phyloP scores from a whole-genome alignment of 768 basidiomycete species.

The Xanthoconium purpureum region DNA sequence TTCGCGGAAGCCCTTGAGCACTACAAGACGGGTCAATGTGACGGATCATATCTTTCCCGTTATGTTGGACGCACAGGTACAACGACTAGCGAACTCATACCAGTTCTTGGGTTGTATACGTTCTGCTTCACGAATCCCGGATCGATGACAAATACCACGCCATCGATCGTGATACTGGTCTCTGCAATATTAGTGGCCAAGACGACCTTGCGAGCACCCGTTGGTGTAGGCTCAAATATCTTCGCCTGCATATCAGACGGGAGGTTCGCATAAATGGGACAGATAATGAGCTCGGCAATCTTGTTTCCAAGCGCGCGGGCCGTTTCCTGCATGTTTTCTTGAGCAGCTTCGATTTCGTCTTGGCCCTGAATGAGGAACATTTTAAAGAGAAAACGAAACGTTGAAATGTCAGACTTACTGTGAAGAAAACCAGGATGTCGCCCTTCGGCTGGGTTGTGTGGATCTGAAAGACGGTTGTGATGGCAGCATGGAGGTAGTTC shows the following conservation, averaged over 20 bases:
- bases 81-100: constrained; percentile 95
- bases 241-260: constrained; percentile 99
- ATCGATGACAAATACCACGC: constrained; percentile 98
- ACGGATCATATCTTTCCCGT: neutral
- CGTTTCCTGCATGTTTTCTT: constrained; percentile 95
- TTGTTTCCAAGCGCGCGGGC: constrained; percentile 94
- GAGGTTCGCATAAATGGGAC: constrained; percentile 98
- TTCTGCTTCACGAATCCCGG: constrained; percentile 99
- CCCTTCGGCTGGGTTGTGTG: constrained; percentile 98
- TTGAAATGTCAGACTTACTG: constrained; percentile 46
- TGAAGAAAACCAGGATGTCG: constrained; percentile 96
- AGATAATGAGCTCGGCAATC: constrained; percentile 89
- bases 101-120: constrained; percentile 96
- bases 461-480: constrained; percentile 98
- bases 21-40: constrained; percentile 35
- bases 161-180: constrained; percentile 98
- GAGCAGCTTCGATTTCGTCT: constrained; percentile 98
- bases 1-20: constrained; percentile 98
- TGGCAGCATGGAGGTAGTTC: constrained; percentile 97
- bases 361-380: constrained; percentile 57
- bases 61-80: constrained; percentile 71
- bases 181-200: constrained; percentile 99
- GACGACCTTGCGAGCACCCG: constrained; percentile 95
- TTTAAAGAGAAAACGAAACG: neutral
- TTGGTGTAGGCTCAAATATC: constrained; percentile 98